Conservation (phyloP, 495 filamentous ascomycete genomes). For the Penicillium simplicissimum region DNA sequence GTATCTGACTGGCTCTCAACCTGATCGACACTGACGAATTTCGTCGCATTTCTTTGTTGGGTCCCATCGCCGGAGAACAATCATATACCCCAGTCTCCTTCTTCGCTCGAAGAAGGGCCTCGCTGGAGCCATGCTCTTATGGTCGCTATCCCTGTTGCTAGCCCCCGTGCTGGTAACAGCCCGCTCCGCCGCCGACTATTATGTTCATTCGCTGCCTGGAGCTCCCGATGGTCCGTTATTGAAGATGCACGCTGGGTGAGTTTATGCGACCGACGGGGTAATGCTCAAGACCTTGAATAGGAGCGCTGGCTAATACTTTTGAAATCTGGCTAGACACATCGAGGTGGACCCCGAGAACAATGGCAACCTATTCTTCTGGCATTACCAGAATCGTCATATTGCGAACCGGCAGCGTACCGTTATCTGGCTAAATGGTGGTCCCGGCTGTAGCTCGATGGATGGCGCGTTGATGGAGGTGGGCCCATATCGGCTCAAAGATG, state of each 20-base stretch:
- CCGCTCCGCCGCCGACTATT: slow-evolving; percentile 83
- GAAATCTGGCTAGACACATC: slow-evolving; percentile 66
- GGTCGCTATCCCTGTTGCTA: slow-evolving; percentile 29
- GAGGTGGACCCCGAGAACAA: slow-evolving; percentile 80
- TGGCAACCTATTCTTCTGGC: slow-evolving; percentile 98
- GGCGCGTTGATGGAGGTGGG: slow-evolving; percentile 97
- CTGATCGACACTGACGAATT: background rate
- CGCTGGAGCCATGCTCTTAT: slow-evolving; percentile 28
- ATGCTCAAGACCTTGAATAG: background rate
- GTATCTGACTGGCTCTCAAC: background rate
- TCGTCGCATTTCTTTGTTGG: slow-evolving; percentile 3
- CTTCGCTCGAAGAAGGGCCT: slow-evolving; percentile 17
- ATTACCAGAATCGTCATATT: slow-evolving; percentile 92
- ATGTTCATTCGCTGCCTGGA: slow-evolving; percentile 79
- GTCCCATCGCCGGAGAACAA: background rate
- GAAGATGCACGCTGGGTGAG: slow-evolving; percentile 98
- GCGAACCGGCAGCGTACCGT: slow-evolving; percentile 90
- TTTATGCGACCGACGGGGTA: slow-evolving; percentile 5
- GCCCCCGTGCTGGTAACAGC: slow-evolving; percentile 35
- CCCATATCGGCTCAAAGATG: slow-evolving; percentile 82
- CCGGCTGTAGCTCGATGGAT: slow-evolving; percentile 95
- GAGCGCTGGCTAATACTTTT: slow-evolving; percentile 30
- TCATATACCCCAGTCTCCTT: slow-evolving; percentile 23
- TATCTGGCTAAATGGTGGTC: slow-evolving; percentile 96
- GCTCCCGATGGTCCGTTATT: slow-evolving; percentile 76